These are phyloP conservation scores for Rhodotorula babjevae DNA, from an alignment of 768 basidiomycete genomes.

Conservation along the genomic window DNA sequence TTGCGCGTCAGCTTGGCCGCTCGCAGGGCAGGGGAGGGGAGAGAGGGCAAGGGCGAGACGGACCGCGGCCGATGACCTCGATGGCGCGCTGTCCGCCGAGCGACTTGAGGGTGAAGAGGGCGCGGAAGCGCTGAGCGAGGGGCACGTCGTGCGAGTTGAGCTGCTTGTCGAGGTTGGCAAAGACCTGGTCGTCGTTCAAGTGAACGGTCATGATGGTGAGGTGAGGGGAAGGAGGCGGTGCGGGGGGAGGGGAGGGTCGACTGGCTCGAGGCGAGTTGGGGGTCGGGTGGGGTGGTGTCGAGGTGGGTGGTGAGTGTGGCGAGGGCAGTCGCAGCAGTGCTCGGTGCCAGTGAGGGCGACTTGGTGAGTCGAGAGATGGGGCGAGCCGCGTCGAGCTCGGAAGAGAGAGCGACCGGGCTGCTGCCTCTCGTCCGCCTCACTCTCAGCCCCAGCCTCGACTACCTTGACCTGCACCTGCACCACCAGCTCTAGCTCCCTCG, in stretches of 20 bases:
- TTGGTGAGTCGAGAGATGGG: neutral
- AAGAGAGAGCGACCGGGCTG: neutral
- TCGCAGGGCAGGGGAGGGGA: neutral
- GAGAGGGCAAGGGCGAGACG: constrained; percentile 11
- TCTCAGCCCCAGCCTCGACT: no score
- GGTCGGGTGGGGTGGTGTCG: no score
- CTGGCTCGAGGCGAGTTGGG: no score
- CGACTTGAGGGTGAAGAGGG: constrained; percentile 85
- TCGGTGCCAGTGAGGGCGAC: no score
- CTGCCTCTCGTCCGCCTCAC: neutral
- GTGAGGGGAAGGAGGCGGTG: neutral
- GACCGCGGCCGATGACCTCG: constrained; percentile 77
- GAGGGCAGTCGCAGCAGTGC: neutral
- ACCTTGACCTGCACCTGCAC: no score
- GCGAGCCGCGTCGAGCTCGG: neutral
- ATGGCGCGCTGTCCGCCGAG: constrained; percentile 63
- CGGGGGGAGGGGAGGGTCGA: neutral
- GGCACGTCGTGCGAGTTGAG: constrained; percentile 73
- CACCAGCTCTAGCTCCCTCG: neutral
- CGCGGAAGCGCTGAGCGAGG: constrained; percentile 80
- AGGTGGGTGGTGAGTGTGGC: no score
- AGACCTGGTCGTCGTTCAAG: constrained; percentile 50
- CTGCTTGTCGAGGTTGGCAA: constrained; percentile 66
- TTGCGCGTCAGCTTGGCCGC: neutral
- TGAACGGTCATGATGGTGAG: constrained; percentile 2